Conservation (phyloP, 148 eudicot species). For the Salicornia ramosissima region DNA sequence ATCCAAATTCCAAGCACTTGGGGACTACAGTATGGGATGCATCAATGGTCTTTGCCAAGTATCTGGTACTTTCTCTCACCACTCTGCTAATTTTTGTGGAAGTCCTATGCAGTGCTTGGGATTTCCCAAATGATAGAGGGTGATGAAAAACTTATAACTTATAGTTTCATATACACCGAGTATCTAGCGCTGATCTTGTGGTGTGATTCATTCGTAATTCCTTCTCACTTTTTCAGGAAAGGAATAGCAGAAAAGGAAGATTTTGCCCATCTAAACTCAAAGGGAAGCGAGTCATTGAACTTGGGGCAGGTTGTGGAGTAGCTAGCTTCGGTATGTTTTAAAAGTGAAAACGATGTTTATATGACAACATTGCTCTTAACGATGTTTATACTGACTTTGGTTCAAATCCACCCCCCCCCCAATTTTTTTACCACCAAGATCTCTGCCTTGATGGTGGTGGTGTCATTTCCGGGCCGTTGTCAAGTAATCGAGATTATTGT, state of each 20-base stretch:
- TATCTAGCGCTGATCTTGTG: not conserved
- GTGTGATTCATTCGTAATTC: not conserved
- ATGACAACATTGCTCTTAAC: no score
- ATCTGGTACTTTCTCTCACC: conserved; percentile 48
- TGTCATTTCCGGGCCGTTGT: no score
- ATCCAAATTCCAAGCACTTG: conserved; percentile 93
- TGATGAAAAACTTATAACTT: not conserved
- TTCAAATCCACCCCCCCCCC: no score
- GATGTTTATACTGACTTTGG: no score
- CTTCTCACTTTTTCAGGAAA: conserved; percentile 46
- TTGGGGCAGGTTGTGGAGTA: conserved; percentile 99
- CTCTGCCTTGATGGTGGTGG: no score
- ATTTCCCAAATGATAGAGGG: no score
- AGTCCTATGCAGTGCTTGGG: not conserved
- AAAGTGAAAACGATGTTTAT: not conserved
- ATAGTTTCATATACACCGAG: not conserved
- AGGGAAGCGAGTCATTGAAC: conserved; percentile 89
- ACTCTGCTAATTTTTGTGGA: not conserved
- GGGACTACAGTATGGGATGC: conserved; percentile 99
- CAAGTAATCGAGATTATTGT: no score
- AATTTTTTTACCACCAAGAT: no score
- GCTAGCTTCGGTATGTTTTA: conserved; percentile 78
- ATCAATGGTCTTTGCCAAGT: conserved; percentile 88
- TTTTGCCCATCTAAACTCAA: conserved; percentile 79
- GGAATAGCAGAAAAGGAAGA: conserved; percentile 81